These are phyloP conservation scores for Macrophomina tecta DNA, from an alignment of 2,329 filamentous ascomycete genomes.

Conservation along the genomic window DNA sequence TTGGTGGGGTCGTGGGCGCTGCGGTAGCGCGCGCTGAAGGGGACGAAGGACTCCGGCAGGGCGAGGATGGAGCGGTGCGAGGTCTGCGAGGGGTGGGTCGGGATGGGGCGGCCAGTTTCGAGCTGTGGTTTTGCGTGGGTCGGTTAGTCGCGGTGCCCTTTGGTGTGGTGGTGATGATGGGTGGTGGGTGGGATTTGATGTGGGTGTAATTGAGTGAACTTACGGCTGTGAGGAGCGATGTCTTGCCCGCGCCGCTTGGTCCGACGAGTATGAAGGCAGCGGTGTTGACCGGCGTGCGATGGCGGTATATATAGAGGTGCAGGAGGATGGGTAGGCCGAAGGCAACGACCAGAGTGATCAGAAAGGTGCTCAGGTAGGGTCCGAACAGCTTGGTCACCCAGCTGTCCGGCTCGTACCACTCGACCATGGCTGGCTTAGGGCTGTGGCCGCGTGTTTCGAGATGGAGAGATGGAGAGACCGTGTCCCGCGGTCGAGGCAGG, in stretches of 20 bases:
- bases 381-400: slow-evolving; percentile 56
- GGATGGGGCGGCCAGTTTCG: slow-evolving; percentile 60
- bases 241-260: slow-evolving; percentile 85
- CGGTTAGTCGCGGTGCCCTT: slow-evolving; percentile 15
- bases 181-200: neutral
- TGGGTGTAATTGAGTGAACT: neutral
- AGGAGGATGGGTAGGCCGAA: slow-evolving; percentile 77
- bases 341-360: slow-evolving; percentile 72
- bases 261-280: slow-evolving; percentile 83
- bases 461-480: neutral
- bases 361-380: slow-evolving; percentile 58
- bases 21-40: slow-evolving; percentile 67
- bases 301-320: slow-evolving; percentile 75
- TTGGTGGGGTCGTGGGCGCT: slow-evolving; percentile 68
- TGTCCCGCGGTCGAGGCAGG: neutral
- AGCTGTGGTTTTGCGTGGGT: slow-evolving; percentile 41
- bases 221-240: slow-evolving; percentile 80
- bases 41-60: slow-evolving; percentile 59
- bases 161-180: slow-evolving; percentile 10
- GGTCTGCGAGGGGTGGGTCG: slow-evolving; percentile 68
- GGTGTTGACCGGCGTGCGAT: slow-evolving; percentile 68
- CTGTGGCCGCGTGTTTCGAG: neutral
- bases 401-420: slow-evolving; percentile 29
- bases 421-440: slow-evolving; percentile 19
- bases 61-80: slow-evolving; percentile 62